A percentile compares a stretch with the other conserved stretches of the same genome.
phyloP scores from a whole-genome alignment of 257 asterid genomes.

The Ilex asprella region DNA sequence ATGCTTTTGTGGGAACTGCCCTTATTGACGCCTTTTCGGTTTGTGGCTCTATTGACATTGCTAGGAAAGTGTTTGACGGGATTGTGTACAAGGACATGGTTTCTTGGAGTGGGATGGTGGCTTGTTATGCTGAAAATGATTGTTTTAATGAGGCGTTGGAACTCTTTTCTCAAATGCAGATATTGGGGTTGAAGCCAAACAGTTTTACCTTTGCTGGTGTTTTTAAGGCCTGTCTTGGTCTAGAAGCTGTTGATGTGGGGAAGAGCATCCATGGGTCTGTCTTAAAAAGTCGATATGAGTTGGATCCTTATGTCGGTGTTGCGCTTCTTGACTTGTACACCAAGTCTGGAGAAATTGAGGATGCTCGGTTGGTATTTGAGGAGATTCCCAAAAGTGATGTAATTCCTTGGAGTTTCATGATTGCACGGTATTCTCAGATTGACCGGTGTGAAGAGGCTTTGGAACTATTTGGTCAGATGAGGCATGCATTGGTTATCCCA shows the following conservation, averaged over 20 bases:
- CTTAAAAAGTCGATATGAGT: constrained; percentile 61
- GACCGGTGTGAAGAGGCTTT: constrained; percentile 59
- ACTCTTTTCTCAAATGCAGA: constrained; percentile 54
- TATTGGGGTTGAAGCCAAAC: constrained; percentile 61
- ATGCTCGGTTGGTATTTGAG: constrained; percentile 65
- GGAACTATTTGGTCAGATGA: constrained; percentile 57
- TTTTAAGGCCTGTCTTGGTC: constrained; percentile 78
- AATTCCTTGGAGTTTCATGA: constrained; percentile 97
- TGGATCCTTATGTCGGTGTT: constrained; percentile 73
- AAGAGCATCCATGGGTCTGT: constrained; percentile 69
- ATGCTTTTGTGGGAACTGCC: constrained; percentile 69
- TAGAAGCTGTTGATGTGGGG: constrained; percentile 40
- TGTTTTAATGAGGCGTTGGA: constrained; percentile 48
- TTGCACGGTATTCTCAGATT: constrained; percentile 82
- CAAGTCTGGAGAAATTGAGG: constrained; percentile 50
- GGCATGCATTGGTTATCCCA: constrained; percentile 47
- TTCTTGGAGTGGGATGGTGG: constrained; percentile 82
- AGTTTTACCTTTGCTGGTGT: constrained; percentile 76
- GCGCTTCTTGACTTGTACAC: constrained; percentile 86
- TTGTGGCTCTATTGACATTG: constrained; percentile 45
- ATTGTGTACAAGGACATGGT: constrained; percentile 67
- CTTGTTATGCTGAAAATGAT: constrained; percentile 72
- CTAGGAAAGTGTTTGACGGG: constrained; percentile 55
- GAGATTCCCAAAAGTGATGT: constrained; percentile 72
- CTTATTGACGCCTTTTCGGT: constrained; percentile 70